A percentile compares a stretch with the other conserved stretches of the same genome.
Conservation (phyloP, 2,329 filamentous ascomycete genomes). For the Calonectria multiphialidica region DNA sequence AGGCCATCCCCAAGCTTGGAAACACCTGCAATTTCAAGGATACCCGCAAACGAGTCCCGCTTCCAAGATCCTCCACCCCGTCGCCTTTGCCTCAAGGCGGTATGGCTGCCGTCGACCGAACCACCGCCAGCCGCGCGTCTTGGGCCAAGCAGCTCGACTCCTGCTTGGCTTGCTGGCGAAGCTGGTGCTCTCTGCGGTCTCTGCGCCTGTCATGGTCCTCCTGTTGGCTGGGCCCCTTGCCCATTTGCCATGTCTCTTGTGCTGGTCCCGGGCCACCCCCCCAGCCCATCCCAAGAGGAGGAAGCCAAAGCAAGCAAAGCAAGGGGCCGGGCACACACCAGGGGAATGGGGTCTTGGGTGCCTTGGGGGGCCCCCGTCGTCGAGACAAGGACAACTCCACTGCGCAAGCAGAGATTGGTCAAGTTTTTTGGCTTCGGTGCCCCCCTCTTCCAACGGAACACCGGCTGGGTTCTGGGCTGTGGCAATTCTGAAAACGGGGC, state of each 20-base stretch:
- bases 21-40: conserved; percentile 27
- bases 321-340: neutral
- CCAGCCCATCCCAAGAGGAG: neutral
- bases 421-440: neutral
- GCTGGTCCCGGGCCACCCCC: neutral
- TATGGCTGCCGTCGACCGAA: conserved; percentile 11
- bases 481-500: neutral
- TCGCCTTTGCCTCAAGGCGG: conserved; percentile 8
- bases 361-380: too few species aligned
- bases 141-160: neutral
- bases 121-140: conserved; percentile 18
- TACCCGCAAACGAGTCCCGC: conserved; percentile 14
- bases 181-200: neutral
- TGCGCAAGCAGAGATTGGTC: conserved; percentile 11
- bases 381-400: conserved; percentile 24
- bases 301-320: neutral
- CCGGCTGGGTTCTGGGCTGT: neutral
- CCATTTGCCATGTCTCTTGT: neutral
- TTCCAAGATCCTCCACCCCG: conserved; percentile 12
- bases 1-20: conserved; percentile 39
- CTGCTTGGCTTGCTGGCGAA: neutral
- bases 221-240: neutral
- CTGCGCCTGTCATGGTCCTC: neutral
- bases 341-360: neutral
- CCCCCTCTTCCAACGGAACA: neutral